Conservation (phyloP, 2,329 filamentous ascomycete genomes). For the Phoma sp. region DNA sequence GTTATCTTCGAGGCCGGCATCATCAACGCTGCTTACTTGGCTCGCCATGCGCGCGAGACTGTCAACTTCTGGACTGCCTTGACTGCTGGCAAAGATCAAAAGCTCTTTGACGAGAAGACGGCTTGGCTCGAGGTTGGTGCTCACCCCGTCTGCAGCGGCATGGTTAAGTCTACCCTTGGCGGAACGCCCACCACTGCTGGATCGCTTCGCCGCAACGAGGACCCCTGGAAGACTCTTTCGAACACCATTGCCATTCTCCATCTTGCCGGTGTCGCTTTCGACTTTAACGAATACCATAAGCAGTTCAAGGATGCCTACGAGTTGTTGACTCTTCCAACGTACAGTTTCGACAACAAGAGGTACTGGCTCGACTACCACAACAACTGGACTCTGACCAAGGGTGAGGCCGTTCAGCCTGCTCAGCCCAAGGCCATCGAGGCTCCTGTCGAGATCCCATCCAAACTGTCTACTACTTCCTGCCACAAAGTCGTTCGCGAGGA, state of each 20-base stretch:
- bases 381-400: conserved; percentile 76
- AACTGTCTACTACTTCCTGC: conserved; percentile 70
- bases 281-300: conserved; percentile 75
- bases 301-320: conserved; percentile 66
- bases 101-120: conserved; percentile 69
- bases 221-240: conserved; percentile 69
- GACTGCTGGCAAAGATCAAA: conserved; percentile 64
- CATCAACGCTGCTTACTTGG: conserved; percentile 69
- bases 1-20: conserved; percentile 65
- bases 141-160: conserved; percentile 71
- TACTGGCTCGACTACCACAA: conserved; percentile 77
- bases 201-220: conserved; percentile 68
- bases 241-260: conserved; percentile 67
- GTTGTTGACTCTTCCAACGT: conserved; percentile 71
- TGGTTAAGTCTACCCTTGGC: conserved; percentile 71
- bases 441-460: conserved; percentile 55
- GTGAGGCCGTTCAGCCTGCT: conserved; percentile 58
- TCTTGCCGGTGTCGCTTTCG: conserved; percentile 66
- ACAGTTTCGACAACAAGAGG: conserved; percentile 73
- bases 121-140: conserved; percentile 79
- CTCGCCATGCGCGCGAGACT: conserved; percentile 69
- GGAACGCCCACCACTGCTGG: conserved; percentile 62
- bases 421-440: conserved; percentile 48
- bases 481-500: conserved; percentile 70
- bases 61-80: conserved; percentile 74